Base-by-base conservation (phyloP, 2,329 filamentous ascomycete genomes). In the Colletotrichum magnum region DNA sequence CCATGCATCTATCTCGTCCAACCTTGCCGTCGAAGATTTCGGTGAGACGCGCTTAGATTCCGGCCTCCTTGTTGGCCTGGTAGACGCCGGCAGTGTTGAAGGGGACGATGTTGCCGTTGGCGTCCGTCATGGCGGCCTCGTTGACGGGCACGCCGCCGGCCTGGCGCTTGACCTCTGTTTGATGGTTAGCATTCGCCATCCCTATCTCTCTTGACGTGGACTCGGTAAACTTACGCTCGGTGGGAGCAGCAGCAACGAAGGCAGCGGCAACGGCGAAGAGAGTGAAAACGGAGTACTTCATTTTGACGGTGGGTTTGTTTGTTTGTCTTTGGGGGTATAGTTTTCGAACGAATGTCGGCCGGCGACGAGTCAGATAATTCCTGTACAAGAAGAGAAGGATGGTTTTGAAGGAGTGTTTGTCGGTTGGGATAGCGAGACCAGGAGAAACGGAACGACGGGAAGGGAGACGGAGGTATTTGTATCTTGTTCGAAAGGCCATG, bases 201-300 rank as follows among this genome's bases (percentile, higher is more conserved):
- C 5, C 45, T 66, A n/a, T n/a, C n/a, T n/a, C n/a, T n/a, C n/a
- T n/a, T n/a, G 32, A 12, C 32, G 32, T 4, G 32, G 10, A 36
- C 32, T 36, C 32, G 21, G 45, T 15, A 39, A 21, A 68, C 59
- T 0, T 68, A 67, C 68, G 69, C 50, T 75, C 72, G 18, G 64
- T 51, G 10, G 68, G 53, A 59, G 79, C 76, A 58, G 74, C 79
- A 65, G 85, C 86, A 74, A 85, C 76, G 73, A 81, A 84, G 74
- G 83, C 79, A 64, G 83, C 79, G 77, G 81, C 79, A 71, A 89
- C 77, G 71, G 85, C 79, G 73, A 86, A 77, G 71, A 88, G 66
- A 74, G 82, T 79, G 74, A 85, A 71, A 71, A 83, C 70, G 68
- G 83, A 82, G 83, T 84, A 85, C 82, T 87, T 84, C 87, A 89